phyloP scores from a whole-genome alignment of 306 rosid species.

The Luffa aegyptiaca region DNA sequence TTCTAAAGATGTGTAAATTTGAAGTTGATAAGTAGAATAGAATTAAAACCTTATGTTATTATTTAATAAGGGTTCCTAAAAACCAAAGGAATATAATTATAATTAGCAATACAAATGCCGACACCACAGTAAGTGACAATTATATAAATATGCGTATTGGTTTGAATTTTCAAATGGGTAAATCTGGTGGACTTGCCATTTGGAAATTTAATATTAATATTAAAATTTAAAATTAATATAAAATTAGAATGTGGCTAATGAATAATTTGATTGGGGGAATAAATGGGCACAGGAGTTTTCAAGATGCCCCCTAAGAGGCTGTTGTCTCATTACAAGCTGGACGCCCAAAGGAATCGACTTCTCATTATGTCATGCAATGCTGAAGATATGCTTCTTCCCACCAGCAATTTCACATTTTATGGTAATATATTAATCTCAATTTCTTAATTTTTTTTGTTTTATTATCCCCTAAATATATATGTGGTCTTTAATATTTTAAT shows the following conservation, averaged over 20 bases:
- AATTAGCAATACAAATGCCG: not conserved
- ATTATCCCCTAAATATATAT: too few relatives aligned
- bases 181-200: not conserved
- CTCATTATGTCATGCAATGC: constrained; percentile 80
- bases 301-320: constrained; percentile 88
- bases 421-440: constrained; percentile 24
- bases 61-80: too few relatives aligned
- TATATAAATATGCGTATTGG: too few relatives aligned
- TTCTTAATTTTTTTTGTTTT: too few relatives aligned
- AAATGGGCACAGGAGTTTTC: constrained; percentile 47
- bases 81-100: too few relatives aligned
- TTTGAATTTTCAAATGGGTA: too few relatives aligned
- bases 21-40: too few relatives aligned
- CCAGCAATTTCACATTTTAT: constrained; percentile 52
- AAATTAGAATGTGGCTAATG: not conserved
- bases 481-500: too few relatives aligned
- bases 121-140: not conserved
- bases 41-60: too few relatives aligned
- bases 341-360: constrained; percentile 39
- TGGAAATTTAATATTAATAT: not conserved
- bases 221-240: not conserved
- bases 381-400: constrained; percentile 87
- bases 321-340: constrained; percentile 82
- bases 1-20: too few relatives aligned
- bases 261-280: not conserved